These are phyloP conservation scores for Eragrostis curvula DNA, from an alignment of 176 grass and related monocot species.

Conservation along the genomic window DNA sequence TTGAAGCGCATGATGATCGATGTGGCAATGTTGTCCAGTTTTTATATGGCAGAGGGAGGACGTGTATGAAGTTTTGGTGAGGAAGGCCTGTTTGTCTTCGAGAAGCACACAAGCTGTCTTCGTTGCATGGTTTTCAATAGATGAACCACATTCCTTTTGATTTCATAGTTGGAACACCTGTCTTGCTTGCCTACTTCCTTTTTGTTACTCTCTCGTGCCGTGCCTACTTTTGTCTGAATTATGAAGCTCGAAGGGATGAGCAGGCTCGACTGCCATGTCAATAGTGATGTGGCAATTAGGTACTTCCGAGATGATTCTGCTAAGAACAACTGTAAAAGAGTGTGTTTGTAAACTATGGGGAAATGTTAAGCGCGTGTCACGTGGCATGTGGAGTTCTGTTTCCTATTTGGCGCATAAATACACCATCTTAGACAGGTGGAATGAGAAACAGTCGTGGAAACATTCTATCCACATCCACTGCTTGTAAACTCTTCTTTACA, in stretches of 20 bases:
- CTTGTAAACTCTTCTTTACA: too few species aligned
- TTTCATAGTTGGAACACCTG: neutral
- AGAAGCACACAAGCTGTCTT: neutral
- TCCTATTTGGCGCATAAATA: neutral
- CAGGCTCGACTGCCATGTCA: neutral
- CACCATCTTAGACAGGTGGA: neutral
- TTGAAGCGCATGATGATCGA: constrained; percentile 6
- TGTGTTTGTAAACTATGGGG: neutral
- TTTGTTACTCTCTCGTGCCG: neutral
- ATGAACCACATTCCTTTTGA: neutral
- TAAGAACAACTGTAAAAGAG: neutral
- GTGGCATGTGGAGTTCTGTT: neutral
- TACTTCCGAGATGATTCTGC: neutral
- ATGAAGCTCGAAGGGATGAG: neutral
- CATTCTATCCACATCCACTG: neutral
- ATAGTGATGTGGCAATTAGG: neutral
- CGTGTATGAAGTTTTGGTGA: neutral
- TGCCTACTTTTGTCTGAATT: neutral
- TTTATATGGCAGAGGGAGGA: neutral
- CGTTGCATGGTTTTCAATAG: neutral
- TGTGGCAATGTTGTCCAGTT: neutral
- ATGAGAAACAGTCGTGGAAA: neutral
- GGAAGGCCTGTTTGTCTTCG: neutral
- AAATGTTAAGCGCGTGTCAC: neutral
- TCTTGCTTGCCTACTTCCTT: neutral